Conservation (phyloP, 768 basidiomycete genomes). For the Mycena maculata region DNA sequence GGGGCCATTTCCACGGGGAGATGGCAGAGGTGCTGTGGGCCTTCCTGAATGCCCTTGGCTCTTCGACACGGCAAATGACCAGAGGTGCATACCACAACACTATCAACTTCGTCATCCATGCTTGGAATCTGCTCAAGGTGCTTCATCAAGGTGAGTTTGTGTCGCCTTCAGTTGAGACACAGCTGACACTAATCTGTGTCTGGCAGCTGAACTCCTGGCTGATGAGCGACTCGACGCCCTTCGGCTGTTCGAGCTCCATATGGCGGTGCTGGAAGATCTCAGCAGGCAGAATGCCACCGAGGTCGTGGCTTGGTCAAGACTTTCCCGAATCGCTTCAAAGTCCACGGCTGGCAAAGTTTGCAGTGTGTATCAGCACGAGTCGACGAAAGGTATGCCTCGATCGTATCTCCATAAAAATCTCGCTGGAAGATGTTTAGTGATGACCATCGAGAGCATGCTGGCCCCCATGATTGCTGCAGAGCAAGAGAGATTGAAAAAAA, state of each 20-base stretch:
- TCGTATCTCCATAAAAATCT: not conserved
- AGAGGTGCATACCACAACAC: conserved; percentile 11
- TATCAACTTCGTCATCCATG: conserved; percentile 20
- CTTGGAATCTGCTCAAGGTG: conserved; percentile 15
- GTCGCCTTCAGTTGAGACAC: not conserved
- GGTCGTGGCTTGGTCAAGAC: conserved; percentile 1
- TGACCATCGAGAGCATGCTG: conserved; percentile 10
- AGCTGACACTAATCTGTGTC: not conserved
- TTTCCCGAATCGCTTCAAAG: not conserved
- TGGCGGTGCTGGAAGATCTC: conserved; percentile 21
- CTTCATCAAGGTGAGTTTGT: conserved; percentile 1
- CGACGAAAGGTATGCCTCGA: conserved; percentile 2
- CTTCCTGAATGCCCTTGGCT: conserved; percentile 15
- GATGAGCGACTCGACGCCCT: conserved; percentile 15
- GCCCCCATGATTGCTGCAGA: conserved; percentile 10
- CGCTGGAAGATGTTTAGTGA: not conserved
- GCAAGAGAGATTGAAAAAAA: not conserved
- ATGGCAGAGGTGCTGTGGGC: conserved; percentile 20
- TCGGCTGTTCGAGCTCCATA: conserved; percentile 16
- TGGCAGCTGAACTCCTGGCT: conserved; percentile 6
- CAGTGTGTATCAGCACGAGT: too few species aligned
- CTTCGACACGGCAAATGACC: conserved; percentile 23
- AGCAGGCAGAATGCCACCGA: conserved; percentile 9
- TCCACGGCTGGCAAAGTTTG: not conserved
- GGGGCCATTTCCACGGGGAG: conserved; percentile 24